Evolutionary conservation across 1,284 basidiomycete species (phyloP).

Genomic region (Irpex sp.): DNA sequence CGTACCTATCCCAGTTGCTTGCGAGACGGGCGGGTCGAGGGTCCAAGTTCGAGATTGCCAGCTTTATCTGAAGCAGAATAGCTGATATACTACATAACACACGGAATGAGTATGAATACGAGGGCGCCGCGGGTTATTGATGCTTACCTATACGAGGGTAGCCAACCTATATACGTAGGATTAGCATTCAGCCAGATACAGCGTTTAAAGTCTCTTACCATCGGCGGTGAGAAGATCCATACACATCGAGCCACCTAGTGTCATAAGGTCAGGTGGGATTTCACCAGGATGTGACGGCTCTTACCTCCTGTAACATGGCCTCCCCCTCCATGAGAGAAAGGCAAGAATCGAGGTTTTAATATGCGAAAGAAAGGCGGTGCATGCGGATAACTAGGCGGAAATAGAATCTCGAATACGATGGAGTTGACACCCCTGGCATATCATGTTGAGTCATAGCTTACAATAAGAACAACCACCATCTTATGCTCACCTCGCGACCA

Average conservation of each 20-base stretch:
- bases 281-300: conserved; percentile 12
- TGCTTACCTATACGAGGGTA: conserved; percentile 57
- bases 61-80: conserved; percentile 58
- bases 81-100: conserved; percentile 45
- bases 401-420: conserved; percentile 60
- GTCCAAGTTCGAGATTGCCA: conserved; percentile 57
- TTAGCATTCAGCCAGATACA: not conserved
- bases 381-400: conserved; percentile 54
- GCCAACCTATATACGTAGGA: conserved; percentile 41
- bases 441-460: not conserved
- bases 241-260: conserved; percentile 49
- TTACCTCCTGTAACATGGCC: conserved; percentile 60
- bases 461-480: not conserved
- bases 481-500: conserved; percentile 42
- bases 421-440: conserved; percentile 46
- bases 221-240: conserved; percentile 65
- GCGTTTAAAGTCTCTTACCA: conserved; percentile 32
- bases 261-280: conserved; percentile 1
- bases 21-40: conserved; percentile 54
- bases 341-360: conserved; percentile 56
- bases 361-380: conserved; percentile 64
- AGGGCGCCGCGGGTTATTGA: not conserved
- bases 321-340: conserved; percentile 54
- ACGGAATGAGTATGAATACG: too few species aligned
- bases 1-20: conserved; percentile 34